Evolutionary conservation across 306 rosid genomes (phyloP).

Genomic region (Elaeagnus macrophylla): DNA sequence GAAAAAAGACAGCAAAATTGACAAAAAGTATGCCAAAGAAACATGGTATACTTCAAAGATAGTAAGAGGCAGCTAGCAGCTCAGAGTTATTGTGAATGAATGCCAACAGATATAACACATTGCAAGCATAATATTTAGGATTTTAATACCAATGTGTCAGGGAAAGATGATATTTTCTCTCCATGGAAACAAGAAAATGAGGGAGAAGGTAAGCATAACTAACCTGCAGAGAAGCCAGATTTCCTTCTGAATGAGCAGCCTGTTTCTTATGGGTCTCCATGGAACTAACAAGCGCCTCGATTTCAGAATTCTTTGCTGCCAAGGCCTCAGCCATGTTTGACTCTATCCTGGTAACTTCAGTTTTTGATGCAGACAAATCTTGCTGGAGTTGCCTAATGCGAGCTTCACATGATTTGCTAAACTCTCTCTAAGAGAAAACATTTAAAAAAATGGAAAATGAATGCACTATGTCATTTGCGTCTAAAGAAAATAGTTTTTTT

Average conservation of each 20-base stretch:
- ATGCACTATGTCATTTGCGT: not conserved
- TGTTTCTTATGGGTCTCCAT: slow-evolving; percentile 81
- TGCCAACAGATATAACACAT: too few relatives aligned
- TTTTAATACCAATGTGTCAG: not conserved
- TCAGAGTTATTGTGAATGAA: too few relatives aligned
- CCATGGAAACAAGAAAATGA: not conserved
- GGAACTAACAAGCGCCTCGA: slow-evolving; percentile 70
- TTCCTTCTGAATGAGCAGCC: slow-evolving; percentile 88
- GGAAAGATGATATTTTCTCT: not conserved
- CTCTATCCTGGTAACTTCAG: slow-evolving; percentile 75
- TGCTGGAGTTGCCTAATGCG: slow-evolving; percentile 67
- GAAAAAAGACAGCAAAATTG: not conserved
- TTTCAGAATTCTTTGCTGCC: slow-evolving; percentile 86
- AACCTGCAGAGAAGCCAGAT: slow-evolving; percentile 88
- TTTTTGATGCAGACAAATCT: slow-evolving; percentile 68
- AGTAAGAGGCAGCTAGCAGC: too few relatives aligned
- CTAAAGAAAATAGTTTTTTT: not conserved
- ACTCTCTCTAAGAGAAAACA: slow-evolving; percentile 64
- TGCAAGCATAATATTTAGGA: too few relatives aligned
- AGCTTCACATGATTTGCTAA: slow-evolving; percentile 82
- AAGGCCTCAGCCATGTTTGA: slow-evolving; percentile 85
- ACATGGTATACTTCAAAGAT: not conserved
- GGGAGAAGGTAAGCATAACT: slow-evolving; percentile 13
- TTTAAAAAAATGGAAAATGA: slow-evolving; percentile 13
- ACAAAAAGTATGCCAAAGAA: not conserved